Conservation (phyloP, 129 eudicot genomes). For the Chrysanthemum seticuspe region DNA sequence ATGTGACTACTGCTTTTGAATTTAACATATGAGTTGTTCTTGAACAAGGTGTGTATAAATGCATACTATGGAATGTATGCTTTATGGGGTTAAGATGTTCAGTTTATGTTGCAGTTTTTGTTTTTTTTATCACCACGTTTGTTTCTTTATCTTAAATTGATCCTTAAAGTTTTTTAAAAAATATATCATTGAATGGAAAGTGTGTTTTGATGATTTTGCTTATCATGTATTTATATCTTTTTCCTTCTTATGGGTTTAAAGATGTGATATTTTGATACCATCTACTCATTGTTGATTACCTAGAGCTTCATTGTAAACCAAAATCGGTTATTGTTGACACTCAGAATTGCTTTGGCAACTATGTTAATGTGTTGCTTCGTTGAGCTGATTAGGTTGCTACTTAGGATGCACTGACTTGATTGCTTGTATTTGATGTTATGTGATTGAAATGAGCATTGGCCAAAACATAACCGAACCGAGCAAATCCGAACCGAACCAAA, state of each 20-base stretch:
- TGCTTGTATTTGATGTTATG: not conserved
- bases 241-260: not conserved
- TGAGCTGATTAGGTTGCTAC: not conserved
- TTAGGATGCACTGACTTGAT: not conserved
- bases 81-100: slow-evolving; percentile 19
- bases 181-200: not conserved
- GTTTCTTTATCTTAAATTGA: slow-evolving; percentile 14
- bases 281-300: not conserved
- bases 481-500: too few species aligned
- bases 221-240: not conserved
- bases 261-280: slow-evolving; percentile 7
- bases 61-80: too few species aligned
- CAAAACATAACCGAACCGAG: too few species aligned
- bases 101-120: slow-evolving; percentile 19
- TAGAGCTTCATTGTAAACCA: not conserved
- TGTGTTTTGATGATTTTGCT: not conserved
- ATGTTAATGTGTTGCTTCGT: not conserved
- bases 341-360: not conserved
- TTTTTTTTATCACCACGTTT: slow-evolving; percentile 3
- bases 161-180: not conserved
- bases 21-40: slow-evolving; percentile 76
- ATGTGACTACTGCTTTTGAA: slow-evolving; percentile 92
- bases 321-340: not conserved
- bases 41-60: slow-evolving; percentile 57
- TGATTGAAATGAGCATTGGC: not conserved